Percentiles rank a stretch among this genome's conserved stretches.
Conservation (phyloP, 1,284 basidiomycete species). For the Mycena sp. region DNA sequence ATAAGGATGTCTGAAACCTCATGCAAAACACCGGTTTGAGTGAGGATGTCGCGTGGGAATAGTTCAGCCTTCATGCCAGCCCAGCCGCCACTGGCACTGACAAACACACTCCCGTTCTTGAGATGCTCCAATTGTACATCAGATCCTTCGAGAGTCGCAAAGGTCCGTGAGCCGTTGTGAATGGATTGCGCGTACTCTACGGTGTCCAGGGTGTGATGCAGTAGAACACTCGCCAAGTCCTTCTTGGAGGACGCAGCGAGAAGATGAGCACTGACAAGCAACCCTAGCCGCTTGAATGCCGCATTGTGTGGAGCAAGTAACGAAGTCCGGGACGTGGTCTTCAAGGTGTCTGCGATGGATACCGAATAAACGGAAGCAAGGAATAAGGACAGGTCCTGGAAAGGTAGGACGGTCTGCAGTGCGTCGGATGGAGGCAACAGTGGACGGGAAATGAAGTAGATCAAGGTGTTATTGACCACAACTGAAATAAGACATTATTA, state of each 20-base stretch:
- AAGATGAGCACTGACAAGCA: slow-evolving; percentile 88
- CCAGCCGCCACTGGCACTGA: slow-evolving; percentile 81
- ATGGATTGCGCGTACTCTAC: slow-evolving; percentile 81
- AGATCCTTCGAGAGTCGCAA: slow-evolving; percentile 77
- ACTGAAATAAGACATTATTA: slow-evolving; percentile 51
- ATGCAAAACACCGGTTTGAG: slow-evolving; percentile 92
- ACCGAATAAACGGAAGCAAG: slow-evolving; percentile 91
- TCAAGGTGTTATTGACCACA: slow-evolving; percentile 78
- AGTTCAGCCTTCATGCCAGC: slow-evolving; percentile 69
- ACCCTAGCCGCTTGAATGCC: slow-evolving; percentile 88
- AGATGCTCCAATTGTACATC: slow-evolving; percentile 70
- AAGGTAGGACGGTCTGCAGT: slow-evolving; percentile 85
- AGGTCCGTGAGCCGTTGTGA: slow-evolving; percentile 72
- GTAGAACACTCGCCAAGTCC: slow-evolving; percentile 85
- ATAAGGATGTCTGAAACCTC: slow-evolving; percentile 90
- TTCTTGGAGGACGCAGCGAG: slow-evolving; percentile 78
- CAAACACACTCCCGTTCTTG: slow-evolving; percentile 57
- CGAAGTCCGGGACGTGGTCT: slow-evolving; percentile 76
- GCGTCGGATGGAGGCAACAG: slow-evolving; percentile 86
- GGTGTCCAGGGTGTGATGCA: slow-evolving; percentile 85
- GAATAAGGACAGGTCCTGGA: slow-evolving; percentile 88
- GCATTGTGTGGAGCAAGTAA: slow-evolving; percentile 90
- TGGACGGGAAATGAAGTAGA: slow-evolving; percentile 91
- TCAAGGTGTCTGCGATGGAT: slow-evolving; percentile 77
- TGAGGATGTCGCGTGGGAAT: slow-evolving; percentile 73